Conservation (phyloP, 2,329 filamentous ascomycete species). For the Colletotrichum caudatum region DNA sequence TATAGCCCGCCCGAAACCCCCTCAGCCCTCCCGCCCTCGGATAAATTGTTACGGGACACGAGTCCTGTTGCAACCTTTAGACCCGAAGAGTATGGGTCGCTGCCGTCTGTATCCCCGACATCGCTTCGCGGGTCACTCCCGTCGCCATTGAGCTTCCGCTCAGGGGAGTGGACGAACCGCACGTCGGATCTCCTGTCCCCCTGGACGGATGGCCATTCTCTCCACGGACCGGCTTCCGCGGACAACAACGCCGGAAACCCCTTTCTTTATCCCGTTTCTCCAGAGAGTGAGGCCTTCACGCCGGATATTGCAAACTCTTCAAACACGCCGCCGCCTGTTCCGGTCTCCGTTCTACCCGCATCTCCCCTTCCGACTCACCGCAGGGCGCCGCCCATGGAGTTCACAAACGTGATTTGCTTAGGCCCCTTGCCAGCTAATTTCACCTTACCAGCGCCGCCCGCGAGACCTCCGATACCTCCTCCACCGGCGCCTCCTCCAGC, state of each 20-base stretch:
- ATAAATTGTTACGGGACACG: slow-evolving; percentile 52
- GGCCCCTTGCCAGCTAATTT: slow-evolving; percentile 66
- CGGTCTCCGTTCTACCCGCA: slow-evolving; percentile 44
- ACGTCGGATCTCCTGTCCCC: slow-evolving; percentile 58
- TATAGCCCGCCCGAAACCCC: slow-evolving; percentile 57
- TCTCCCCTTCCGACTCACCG: slow-evolving; percentile 55
- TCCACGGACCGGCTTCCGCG: slow-evolving; percentile 44
- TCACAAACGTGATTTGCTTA: slow-evolving; percentile 65
- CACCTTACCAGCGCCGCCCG: slow-evolving; percentile 50
- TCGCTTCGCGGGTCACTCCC: slow-evolving; percentile 58
- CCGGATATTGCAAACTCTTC: slow-evolving; percentile 49
- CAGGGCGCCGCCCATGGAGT: slow-evolving; percentile 63
- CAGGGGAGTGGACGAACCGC: slow-evolving; percentile 56
- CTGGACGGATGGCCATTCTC: slow-evolving; percentile 46
- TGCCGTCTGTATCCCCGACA: slow-evolving; percentile 40
- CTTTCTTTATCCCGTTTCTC: slow-evolving; percentile 26
- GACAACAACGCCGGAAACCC: slow-evolving; percentile 43
- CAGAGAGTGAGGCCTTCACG: slow-evolving; percentile 46
- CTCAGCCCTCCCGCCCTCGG: slow-evolving; percentile 46
- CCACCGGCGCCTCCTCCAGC: slow-evolving; percentile 47
- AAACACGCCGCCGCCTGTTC: slow-evolving; percentile 43
- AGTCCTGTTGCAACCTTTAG: slow-evolving; percentile 52
- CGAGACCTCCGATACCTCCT: slow-evolving; percentile 47
- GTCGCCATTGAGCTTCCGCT: slow-evolving; percentile 62
- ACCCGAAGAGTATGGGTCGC: slow-evolving; percentile 48